phyloP scores from a whole-genome alignment of 345 rosid species.

The Eucalyptus virginea region DNA sequence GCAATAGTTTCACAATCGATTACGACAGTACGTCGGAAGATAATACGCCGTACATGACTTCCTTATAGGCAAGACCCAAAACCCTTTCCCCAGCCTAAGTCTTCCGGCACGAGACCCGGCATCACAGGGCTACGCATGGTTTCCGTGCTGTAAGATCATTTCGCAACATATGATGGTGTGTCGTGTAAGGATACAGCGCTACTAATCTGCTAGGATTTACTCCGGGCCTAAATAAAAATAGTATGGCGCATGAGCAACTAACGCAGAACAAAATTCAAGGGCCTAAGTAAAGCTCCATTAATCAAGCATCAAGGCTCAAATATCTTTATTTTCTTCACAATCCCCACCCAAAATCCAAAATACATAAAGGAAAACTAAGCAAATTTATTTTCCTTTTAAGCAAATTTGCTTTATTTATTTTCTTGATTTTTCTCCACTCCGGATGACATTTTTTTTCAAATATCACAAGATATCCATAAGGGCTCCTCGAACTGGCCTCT shows the following conservation, averaged over 20 bases:
- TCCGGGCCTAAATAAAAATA: neutral
- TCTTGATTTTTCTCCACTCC: neutral
- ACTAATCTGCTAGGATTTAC: fast-evolving
- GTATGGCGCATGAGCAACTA: neutral
- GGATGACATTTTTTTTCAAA: neutral
- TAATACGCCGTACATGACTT: too few relatives aligned
- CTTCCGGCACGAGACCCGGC: too few relatives aligned
- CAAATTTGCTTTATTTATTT: neutral
- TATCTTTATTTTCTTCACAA: too few relatives aligned
- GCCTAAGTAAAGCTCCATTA: neutral
- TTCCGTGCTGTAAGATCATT: neutral
- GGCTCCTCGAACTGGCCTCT: conserved; percentile 59
- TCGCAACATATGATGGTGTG: neutral
- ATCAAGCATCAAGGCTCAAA: neutral
- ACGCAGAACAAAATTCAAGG: neutral
- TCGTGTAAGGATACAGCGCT: neutral
- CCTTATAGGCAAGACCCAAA: neutral
- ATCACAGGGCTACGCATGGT: neutral
- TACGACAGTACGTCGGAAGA: too few relatives aligned
- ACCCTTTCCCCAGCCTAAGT: too few relatives aligned
- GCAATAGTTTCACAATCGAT: neutral
- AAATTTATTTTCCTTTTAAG: neutral
- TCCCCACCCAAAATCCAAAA: neutral
- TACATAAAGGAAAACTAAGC: neutral
- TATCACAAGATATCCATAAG: conserved; percentile 59